Base-by-base conservation (phyloP, 306 rosid species). In the Acmispon strigosus region DNA sequence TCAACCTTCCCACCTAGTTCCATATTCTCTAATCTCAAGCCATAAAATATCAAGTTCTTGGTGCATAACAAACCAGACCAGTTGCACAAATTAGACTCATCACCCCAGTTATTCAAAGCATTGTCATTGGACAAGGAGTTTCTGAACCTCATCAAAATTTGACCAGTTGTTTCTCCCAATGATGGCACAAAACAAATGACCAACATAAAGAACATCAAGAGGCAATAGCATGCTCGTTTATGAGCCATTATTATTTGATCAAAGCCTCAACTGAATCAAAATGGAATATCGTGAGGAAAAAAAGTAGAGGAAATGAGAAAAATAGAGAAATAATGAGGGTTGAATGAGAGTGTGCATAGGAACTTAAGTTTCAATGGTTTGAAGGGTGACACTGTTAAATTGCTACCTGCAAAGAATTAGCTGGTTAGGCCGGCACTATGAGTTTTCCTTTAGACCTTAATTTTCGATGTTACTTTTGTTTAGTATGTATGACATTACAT, bases 1-100 rank as follows among this genome's bases (percentile, higher is more conserved):
- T 92, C 89, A 56, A 92, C 58, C 1, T 8, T 12, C 36, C 98
- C 98, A 27, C 58, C 1, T 3, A 90, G 85, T 12, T 79, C 67
- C 90, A 86, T 80, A 13, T 64, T 58, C 51, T 88, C 86, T 3
- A 92, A 75, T 42, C 48, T 45, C 72, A 92, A 57, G 0, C 84
- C 87, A 16, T 14, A 24, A 8, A 80, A 65, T 14, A 0, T 67
- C 1, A 57, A 75, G 6, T 70, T 48, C 0, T 4, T 6, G 15
- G 0, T 0, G 76, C 98, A 92, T 34, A 63, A 41, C 50, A 89
- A 6, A 27, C 96, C 96, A 9, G 6, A 1, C 98, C 98, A 92
- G 1, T 1, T 51, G 84, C 96, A 89, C 2, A 87, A 45, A 15
- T 24, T 54, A 9, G 87, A 37, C 20, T 50, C 48, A n/a, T 73